phyloP scores from a whole-genome alignment of 768 basidiomycete genomes.

The Russula ochroleuca region DNA sequence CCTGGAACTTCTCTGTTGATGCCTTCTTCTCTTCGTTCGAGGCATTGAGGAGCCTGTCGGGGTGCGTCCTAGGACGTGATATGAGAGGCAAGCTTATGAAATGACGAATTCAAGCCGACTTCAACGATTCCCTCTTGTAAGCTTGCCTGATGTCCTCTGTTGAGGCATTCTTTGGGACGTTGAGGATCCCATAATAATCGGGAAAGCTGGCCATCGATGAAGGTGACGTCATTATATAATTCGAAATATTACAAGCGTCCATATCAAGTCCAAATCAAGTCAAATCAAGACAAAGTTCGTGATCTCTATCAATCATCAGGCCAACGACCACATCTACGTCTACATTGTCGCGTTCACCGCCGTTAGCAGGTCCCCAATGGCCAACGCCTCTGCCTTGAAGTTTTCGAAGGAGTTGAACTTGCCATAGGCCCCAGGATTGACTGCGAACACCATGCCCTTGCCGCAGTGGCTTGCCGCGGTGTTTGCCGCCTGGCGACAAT shows the following conservation, averaged over 20 bases:
- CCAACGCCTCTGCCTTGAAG: constrained; percentile 15
- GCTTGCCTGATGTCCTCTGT: constrained; percentile 70
- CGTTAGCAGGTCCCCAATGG: background rate
- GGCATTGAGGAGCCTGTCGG: constrained; percentile 73
- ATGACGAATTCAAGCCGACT: constrained; percentile 37
- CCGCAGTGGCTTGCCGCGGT: constrained; percentile 25
- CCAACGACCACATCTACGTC: background rate
- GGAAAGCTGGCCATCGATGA: constrained; percentile 65
- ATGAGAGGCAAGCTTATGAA: constrained; percentile 11
- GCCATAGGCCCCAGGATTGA: constrained; percentile 28
- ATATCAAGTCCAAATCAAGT: background rate
- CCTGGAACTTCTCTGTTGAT: constrained; percentile 86
- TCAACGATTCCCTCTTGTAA: constrained; percentile 76
- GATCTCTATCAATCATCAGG: background rate
- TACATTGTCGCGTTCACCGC: background rate
- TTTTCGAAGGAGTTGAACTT: constrained; percentile 5
- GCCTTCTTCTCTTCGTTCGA: constrained; percentile 61
- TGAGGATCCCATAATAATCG: constrained; percentile 70
- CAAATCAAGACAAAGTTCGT: background rate
- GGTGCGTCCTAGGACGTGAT: constrained; percentile 64
- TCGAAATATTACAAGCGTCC: too few species aligned
- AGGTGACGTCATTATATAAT: background rate
- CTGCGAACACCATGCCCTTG: constrained; percentile 34
- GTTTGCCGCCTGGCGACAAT: constrained; percentile 28
- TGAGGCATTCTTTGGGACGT: constrained; percentile 51